Evolutionary conservation across 2,329 filamentous ascomycete species (phyloP).

Genomic region (Huntiella decipiens): DNA sequence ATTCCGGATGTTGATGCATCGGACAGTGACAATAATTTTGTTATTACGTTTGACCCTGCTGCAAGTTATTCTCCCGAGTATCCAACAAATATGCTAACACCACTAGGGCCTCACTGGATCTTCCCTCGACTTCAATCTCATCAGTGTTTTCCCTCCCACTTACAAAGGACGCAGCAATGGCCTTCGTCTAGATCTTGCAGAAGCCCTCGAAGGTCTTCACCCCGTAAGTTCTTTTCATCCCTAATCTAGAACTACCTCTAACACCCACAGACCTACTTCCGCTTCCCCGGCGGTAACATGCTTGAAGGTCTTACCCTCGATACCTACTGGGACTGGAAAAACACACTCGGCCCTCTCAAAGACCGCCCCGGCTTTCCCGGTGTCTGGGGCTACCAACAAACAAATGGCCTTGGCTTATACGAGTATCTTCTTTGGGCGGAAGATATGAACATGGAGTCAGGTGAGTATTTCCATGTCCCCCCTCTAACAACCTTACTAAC

Average conservation of each 20-base stretch:
- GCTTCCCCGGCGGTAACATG: conserved; percentile 48
- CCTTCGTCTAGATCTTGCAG: conserved; percentile 33
- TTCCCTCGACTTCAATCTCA: conserved; percentile 36
- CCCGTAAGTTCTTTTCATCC: conserved; percentile 19
- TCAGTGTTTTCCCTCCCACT: conserved; percentile 41
- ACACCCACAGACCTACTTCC: conserved; percentile 29
- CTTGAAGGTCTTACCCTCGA: conserved; percentile 27
- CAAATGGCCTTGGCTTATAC: conserved; percentile 40
- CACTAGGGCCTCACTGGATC: conserved; percentile 19
- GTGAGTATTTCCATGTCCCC: conserved; percentile 15
- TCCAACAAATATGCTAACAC: background rate
- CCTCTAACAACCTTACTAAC: background rate
- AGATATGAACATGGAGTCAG: conserved; percentile 37
- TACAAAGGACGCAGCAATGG: conserved; percentile 40
- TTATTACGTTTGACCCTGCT: conserved; percentile 30
- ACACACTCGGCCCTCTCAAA: conserved; percentile 33
- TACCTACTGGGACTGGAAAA: conserved; percentile 32
- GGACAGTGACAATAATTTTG: conserved; percentile 36
- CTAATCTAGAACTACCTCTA: background rate
- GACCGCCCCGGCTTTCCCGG: conserved; percentile 35
- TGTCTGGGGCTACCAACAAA: conserved; percentile 42
- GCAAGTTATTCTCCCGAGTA: conserved; percentile 13
- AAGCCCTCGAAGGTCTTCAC: conserved; percentile 31
- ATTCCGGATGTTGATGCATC: conserved; percentile 27
- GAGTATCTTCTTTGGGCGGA: conserved; percentile 44